Base-by-base conservation (phyloP, 805 yeast genomes). In the Spathaspora boniae region DNA sequence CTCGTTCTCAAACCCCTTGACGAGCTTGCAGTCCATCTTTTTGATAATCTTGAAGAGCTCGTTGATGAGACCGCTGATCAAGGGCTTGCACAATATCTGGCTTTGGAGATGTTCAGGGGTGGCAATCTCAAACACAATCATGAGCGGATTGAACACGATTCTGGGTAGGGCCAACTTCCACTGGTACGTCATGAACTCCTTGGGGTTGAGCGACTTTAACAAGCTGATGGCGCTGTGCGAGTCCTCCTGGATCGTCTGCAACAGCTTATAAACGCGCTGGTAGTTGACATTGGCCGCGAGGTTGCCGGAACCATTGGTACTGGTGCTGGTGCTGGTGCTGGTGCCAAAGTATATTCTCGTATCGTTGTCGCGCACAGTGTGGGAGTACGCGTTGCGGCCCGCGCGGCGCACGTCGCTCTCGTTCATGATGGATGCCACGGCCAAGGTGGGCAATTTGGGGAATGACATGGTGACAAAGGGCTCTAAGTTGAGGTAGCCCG, bases 121-220 rank as follows among this genome's bases (percentile, higher is more conserved):
- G 4, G 82, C 77, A 39, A 76, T 73, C 58, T 87, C 96, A 50
- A 89, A 79, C 8, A 86, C 51, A 16, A 88, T 71, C 22, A 86
- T 66, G 29, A 88, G 63, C 4, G 95, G 87, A 55, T 82, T 85
- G 52, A 88, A 77, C 16, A 88, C 81, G 27, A 87, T 76, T 37
- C 77, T 72, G 6, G 95, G 86, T 36, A 87, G 70, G 1, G 94
- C 89, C 38, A 85, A 70, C 53, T 82, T 80, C 96, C 96, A 88
- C 58, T 87, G 93, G 48, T 81, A 81, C 9, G 80, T 74, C 57
- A 76, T 63, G 48, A 77, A 82, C 43, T 78, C 86, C 37, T 70
- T 60, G 30, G 78, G 65, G 45, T 71, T 65, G 38, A 67, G 59
- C 37, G 77, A 63, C 48, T 74, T 74, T 44, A 76, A 65, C 32